Evolutionary conservation across 441 rosid species (phyloP).

Genomic region (Brassica balearica): DNA sequence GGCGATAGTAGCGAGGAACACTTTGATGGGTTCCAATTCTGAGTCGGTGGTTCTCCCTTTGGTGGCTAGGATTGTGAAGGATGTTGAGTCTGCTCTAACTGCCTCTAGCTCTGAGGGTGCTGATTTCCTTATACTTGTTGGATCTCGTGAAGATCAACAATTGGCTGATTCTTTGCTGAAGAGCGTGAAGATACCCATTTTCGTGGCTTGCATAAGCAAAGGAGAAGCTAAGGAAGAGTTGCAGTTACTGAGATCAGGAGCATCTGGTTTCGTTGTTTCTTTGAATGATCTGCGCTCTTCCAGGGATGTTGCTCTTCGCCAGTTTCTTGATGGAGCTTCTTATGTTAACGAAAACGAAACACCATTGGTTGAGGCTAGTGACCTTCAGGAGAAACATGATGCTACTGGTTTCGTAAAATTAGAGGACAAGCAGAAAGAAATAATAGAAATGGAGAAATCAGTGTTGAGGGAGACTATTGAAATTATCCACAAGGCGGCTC

Average conservation of each 20-base stretch:
- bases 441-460: slow-evolving; percentile 73
- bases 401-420: slow-evolving; percentile 67
- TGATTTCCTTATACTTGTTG: slow-evolving; percentile 78
- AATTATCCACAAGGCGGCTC: slow-evolving; percentile 83
- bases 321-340: slow-evolving; percentile 49
- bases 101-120: slow-evolving; percentile 93
- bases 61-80: slow-evolving; percentile 79
- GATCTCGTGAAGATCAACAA: slow-evolving; percentile 44
- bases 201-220: slow-evolving; percentile 43
- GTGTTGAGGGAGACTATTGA: slow-evolving; percentile 66
- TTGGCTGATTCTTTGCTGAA: slow-evolving; percentile 49
- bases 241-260: slow-evolving; percentile 63
- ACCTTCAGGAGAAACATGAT: slow-evolving; percentile 36
- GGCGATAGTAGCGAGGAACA: slow-evolving; percentile 87
- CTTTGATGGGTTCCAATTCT: slow-evolving; percentile 71
- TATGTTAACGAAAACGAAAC: slow-evolving; percentile 42
- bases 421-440: slow-evolving; percentile 73
- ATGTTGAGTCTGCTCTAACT: slow-evolving; percentile 60
- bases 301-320: slow-evolving; percentile 54
- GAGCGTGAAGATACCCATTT: slow-evolving; percentile 74
- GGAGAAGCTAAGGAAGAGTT: slow-evolving; percentile 34
- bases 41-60: slow-evolving; percentile 83
- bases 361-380: slow-evolving; percentile 37
- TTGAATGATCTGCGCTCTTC: slow-evolving; percentile 70
- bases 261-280: slow-evolving; percentile 83